Conservation (phyloP, 2,329 filamentous ascomycete species). For the Pseudocercospora crystallina region DNA sequence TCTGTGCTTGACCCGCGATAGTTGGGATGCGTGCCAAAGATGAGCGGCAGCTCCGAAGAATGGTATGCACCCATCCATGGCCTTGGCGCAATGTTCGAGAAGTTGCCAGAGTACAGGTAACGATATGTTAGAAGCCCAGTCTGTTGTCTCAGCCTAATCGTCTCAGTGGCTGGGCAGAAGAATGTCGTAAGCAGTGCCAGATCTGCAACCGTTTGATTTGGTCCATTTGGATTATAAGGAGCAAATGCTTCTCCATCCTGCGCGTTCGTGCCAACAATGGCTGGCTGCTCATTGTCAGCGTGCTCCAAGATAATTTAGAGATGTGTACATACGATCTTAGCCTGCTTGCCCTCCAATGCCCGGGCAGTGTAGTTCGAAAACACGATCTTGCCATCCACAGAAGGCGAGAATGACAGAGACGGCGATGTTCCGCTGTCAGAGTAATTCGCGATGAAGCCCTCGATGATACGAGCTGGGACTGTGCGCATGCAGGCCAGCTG, state of each 20-base stretch:
- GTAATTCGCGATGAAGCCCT: conserved; percentile 18
- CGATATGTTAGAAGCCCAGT: conserved; percentile 39
- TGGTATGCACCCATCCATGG: conserved; percentile 48
- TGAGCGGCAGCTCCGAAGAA: conserved; percentile 39
- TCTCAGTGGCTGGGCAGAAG: conserved; percentile 34
- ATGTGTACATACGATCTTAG: conserved; percentile 28
- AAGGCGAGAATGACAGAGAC: conserved; percentile 28
- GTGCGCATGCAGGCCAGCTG: conserved; percentile 22
- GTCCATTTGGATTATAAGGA: conserved; percentile 36
- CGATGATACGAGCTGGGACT: conserved; percentile 11
- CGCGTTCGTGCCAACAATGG: conserved; percentile 39
- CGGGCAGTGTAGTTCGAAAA: conserved; percentile 29
- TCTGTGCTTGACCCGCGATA: conserved; percentile 25
- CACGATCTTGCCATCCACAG: conserved; percentile 27
- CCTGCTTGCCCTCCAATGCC: conserved; percentile 35
- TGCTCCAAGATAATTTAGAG: not conserved
- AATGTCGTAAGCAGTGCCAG: conserved; percentile 18
- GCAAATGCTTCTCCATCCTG: conserved; percentile 39
- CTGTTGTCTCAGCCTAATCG: conserved; percentile 31
- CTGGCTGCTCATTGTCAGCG: conserved; percentile 23
- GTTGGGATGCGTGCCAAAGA: conserved; percentile 42
- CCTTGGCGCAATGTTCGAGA: conserved; percentile 41
- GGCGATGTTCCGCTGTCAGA: conserved; percentile 25
- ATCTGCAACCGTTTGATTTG: conserved; percentile 19
- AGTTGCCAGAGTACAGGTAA: conserved; percentile 44